Conservation (phyloP, 83 land plant species). For the Isoetes engelmannii region DNA sequence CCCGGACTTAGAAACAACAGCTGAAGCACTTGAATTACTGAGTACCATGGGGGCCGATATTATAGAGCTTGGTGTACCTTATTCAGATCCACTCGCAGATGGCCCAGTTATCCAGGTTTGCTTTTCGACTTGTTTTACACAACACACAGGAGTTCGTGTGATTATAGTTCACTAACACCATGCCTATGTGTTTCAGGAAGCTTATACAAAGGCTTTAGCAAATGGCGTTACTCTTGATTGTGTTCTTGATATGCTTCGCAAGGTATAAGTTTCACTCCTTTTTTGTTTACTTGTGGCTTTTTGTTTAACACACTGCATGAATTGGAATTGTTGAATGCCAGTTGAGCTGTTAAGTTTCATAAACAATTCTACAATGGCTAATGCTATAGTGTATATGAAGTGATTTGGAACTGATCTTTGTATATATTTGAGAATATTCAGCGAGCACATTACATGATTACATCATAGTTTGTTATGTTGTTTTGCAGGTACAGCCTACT, state of each 20-base stretch:
- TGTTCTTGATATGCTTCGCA: constrained; percentile 67
- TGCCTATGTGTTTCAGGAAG: constrained; percentile 52
- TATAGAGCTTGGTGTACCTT: constrained; percentile 89
- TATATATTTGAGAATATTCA: background rate
- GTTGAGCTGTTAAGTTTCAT: too few species aligned
- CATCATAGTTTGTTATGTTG: background rate
- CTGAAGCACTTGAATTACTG: constrained; percentile 74
- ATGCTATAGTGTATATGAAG: background rate
- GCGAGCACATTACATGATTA: background rate
- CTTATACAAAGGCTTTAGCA: constrained; percentile 72
- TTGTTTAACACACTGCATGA: too few species aligned
- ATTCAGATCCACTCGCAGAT: constrained; percentile 94
- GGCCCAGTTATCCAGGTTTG: constrained; percentile 94
- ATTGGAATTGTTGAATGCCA: too few species aligned
- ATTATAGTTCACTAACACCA: too few species aligned
- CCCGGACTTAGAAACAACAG: constrained; percentile 85
- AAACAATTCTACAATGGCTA: background rate
- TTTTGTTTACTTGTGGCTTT: too few species aligned
- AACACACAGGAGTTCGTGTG: background rate
- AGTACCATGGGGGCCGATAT: constrained; percentile 76
- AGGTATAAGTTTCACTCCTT: constrained; percentile 27
- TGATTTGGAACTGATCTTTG: background rate
- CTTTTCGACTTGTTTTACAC: background rate
- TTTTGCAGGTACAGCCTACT: constrained; percentile 66
- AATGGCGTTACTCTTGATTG: constrained; percentile 69